These are phyloP conservation scores for Celoporthe dispersa DNA, from an alignment of 2,329 filamentous ascomycete species.

Conservation along the genomic window DNA sequence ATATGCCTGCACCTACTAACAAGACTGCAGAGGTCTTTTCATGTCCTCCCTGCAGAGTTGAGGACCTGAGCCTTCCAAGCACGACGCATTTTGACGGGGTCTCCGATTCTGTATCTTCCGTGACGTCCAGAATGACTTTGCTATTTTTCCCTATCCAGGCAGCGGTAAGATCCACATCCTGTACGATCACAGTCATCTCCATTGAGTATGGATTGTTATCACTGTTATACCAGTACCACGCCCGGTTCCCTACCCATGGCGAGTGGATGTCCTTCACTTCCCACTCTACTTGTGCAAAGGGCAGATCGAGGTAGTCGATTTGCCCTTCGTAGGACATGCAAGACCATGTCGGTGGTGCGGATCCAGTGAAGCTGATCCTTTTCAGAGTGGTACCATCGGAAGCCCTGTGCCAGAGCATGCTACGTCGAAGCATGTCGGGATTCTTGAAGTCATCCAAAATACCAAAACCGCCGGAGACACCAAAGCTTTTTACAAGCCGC, in stretches of 20 bases:
- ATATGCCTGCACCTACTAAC: too few species aligned
- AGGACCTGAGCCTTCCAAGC: too few species aligned
- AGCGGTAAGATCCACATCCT: too few species aligned
- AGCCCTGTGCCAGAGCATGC: slow-evolving; percentile 37
- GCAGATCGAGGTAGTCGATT: slow-evolving; percentile 37
- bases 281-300: slow-evolving; percentile 29
- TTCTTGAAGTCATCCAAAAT: slow-evolving; percentile 35
- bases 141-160: too few species aligned
- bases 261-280: background rate
- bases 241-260: background rate
- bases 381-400: slow-evolving; percentile 12
- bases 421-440: slow-evolving; percentile 33
- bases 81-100: too few species aligned
- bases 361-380: slow-evolving; percentile 13
- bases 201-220: background rate
- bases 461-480: slow-evolving; percentile 36
- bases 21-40: too few species aligned
- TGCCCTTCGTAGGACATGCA: slow-evolving; percentile 42
- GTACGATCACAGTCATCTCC: too few species aligned
- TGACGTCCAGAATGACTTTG: too few species aligned
- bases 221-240: background rate
- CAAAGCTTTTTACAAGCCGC: slow-evolving; percentile 33
- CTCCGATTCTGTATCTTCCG: too few species aligned
- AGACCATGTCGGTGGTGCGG: slow-evolving; percentile 39
- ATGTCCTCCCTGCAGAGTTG: too few species aligned